Percentiles rank a stretch among this genome's conserved stretches.
phyloP scores from a whole-genome alignment of 2,329 filamentous ascomycete genomes.

The Colletotrichum aenigma region DNA sequence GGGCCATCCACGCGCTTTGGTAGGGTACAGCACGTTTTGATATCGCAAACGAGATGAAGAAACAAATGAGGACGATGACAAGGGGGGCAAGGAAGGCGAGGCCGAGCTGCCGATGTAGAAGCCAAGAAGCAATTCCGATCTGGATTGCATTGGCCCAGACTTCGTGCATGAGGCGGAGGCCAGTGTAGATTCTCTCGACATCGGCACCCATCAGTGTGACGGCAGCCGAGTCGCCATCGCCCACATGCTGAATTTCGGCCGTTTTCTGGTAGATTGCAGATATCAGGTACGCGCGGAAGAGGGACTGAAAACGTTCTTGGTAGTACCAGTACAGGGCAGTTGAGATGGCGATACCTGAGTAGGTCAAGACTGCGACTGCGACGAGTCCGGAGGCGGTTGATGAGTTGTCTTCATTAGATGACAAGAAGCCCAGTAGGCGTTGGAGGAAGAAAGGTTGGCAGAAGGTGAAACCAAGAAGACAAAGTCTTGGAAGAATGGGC shows the following conservation, averaged over 20 bases:
- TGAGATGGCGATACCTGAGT: constrained; percentile 44
- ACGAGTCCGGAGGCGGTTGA: constrained; percentile 39
- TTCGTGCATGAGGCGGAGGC: constrained; percentile 40
- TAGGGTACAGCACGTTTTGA: constrained; percentile 32
- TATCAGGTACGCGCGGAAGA: constrained; percentile 35
- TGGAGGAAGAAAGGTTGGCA: not conserved
- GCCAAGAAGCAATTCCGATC: constrained; percentile 46
- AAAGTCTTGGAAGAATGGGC: not conserved
- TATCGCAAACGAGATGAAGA: not conserved
- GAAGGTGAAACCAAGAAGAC: not conserved
- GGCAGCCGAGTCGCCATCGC: constrained; percentile 36
- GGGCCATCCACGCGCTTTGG: constrained; percentile 28
- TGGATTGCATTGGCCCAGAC: constrained; percentile 45
- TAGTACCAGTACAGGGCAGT: constrained; percentile 43
- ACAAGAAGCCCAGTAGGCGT: not conserved
- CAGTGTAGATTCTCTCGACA: constrained; percentile 44
- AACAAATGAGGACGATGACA: constrained; percentile 39
- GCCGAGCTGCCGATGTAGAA: constrained; percentile 51
- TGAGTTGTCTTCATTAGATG: not conserved
- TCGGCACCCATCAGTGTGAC: constrained; percentile 54
- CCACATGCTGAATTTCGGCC: constrained; percentile 23
- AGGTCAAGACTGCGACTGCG: constrained; percentile 42
- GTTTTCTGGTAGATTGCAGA: constrained; percentile 38
- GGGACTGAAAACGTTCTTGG: constrained; percentile 32
- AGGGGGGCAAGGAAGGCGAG: constrained; percentile 52